A percentile compares a stretch with the other conserved stretches of the same genome.
Conservation (phyloP, 352 stramenopile species). For the Globisporangium alternatum region DNA sequence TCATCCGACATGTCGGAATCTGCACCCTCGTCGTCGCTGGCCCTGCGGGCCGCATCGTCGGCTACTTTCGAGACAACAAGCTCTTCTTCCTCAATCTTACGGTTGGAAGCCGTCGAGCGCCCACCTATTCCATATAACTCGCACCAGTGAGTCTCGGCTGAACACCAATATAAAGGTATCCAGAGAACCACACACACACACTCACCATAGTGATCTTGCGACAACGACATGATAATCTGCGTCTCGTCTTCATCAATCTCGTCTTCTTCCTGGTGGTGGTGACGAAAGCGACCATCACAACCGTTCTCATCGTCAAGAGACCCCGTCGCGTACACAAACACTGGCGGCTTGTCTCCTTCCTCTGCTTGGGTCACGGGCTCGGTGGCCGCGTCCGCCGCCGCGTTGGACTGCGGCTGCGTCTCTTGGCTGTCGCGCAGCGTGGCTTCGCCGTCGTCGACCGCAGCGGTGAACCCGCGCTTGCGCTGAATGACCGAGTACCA, state of each 20-base stretch:
- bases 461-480: slow-evolving; percentile 33
- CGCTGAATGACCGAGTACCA: slow-evolving; percentile 30
- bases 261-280: slow-evolving; percentile 22
- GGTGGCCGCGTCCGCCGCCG: slow-evolving; percentile 16
- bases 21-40: slow-evolving; percentile 27
- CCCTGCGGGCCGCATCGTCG: slow-evolving; percentile 2
- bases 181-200: background rate
- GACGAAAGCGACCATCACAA: slow-evolving; percentile 9
- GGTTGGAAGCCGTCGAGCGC: slow-evolving; percentile 4
- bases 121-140: slow-evolving; percentile 4
- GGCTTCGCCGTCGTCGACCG: slow-evolving; percentile 30
- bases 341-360: slow-evolving; percentile 16
- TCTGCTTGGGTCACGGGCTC: slow-evolving; percentile 24
- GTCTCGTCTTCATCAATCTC: slow-evolving; percentile 79
- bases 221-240: slow-evolving; percentile 78
- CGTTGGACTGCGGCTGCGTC: slow-evolving; percentile 27
- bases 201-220: slow-evolving; percentile 47
- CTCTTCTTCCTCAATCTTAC: slow-evolving; percentile 50
- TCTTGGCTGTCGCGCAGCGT: slow-evolving; percentile 48
- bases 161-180: background rate
- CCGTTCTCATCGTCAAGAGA: slow-evolving; percentile 20
- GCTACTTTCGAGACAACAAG: slow-evolving; percentile 23
- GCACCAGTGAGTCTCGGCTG: background rate
- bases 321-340: slow-evolving; percentile 41
- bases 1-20: slow-evolving; percentile 71